Conservation (phyloP, 106 monocot genomes). For the Allium fistulosum region DNA sequence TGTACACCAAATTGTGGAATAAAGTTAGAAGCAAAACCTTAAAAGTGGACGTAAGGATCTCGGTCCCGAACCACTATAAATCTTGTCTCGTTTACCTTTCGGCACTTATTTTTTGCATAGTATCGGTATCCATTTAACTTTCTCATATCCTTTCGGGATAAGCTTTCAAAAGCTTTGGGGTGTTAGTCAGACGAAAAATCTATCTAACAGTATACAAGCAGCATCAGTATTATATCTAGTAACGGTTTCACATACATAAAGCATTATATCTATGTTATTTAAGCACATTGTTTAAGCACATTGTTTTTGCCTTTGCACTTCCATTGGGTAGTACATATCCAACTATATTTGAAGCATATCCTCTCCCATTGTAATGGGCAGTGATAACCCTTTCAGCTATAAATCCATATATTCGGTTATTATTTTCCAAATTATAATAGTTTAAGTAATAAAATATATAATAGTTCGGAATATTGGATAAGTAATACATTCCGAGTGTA, state of each 20-base stretch:
- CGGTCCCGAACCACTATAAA: no score
- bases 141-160: no score
- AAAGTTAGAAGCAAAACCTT: no score
- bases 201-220: neutral
- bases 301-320: conserved; percentile 50
- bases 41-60: no score
- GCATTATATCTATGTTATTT: conserved; percentile 70
- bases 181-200: no score
- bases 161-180: no score
- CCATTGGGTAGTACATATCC: conserved; percentile 37
- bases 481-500: no score
- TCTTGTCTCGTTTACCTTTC: no score
- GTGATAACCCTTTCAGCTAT: conserved; percentile 98
- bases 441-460: neutral
- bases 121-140: no score
- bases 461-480: neutral
- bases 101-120: no score
- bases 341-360: conserved; percentile 32
- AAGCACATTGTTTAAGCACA: conserved; percentile 79
- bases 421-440: conserved; percentile 38
- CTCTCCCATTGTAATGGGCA: conserved; percentile 85
- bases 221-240: neutral
- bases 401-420: conserved; percentile 97
- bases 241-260: conserved; percentile 44
- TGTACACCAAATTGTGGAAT: no score